Base-by-base conservation (phyloP, 2,329 filamentous ascomycete species). In the Rugonectria rugulosa region DNA sequence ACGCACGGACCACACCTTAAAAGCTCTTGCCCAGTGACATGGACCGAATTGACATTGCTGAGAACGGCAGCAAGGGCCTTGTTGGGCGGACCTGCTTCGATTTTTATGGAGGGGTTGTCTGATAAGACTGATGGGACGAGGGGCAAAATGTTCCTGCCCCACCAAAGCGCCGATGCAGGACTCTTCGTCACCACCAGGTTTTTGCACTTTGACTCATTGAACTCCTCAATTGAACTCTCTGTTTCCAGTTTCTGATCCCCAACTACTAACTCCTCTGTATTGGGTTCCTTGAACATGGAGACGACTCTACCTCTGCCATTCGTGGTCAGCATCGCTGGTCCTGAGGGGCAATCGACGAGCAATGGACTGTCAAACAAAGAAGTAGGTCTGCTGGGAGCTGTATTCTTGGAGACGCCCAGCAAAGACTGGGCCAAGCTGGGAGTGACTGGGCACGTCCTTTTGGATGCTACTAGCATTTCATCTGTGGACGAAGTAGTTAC, bases 401-500 rank as follows among this genome's bases (percentile, higher is more conserved):
- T 85, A 32, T 86, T 87, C 73, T 77, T 88, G 61, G 77, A 82
- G 51, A 83, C 79, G 21, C 78, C 79, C 27, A 75, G 78, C 17
- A 70, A 79, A 60, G 71, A 79, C 57, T 73, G 87, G 47, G 72
- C 73, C 24, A 76, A 77, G 54, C 78, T 82, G 65, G 79, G 76
- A 58, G 73, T 78, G 53, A 79, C 81, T 27, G 81, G 83, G 61
- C 78, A 82, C 62, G 84, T 90, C 61, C 92, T 90, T 72, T 84
- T 97, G 63, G 91, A 97, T 67, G 92, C 88, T 45, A 88, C 90
- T 5, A 76, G 77, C 19, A 80, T 98, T 32, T 73, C 83, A 26
- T 86, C 87, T 10, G 78, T 80, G 51, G 88, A 92, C 63, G 89
- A 96, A 61, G 80, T 98, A 29, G 77, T 94, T 49, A 84, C 89